These are phyloP conservation scores for Pholiota microspora DNA, from an alignment of 768 basidiomycete genomes.

Conservation along the genomic window DNA sequence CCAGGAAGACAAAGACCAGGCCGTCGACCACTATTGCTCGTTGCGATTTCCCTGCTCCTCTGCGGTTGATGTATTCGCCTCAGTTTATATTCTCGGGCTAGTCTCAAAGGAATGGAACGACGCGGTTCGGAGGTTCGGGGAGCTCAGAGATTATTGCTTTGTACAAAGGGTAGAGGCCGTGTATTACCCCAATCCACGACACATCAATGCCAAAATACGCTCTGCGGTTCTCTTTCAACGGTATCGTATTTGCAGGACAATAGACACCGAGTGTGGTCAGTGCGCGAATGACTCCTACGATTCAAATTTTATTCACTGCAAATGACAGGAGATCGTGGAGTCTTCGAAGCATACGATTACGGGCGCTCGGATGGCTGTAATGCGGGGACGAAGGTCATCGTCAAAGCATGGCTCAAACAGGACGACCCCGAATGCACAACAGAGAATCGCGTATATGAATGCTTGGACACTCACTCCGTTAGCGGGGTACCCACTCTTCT, in stretches of 20 bases:
- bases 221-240: slow-evolving; percentile 20
- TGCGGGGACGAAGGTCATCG: slow-evolving; percentile 18
- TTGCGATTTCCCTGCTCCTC: slow-evolving; percentile 5
- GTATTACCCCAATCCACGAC: slow-evolving; percentile 28
- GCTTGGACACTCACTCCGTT: slow-evolving; percentile 9
- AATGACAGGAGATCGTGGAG: slow-evolving; percentile 21
- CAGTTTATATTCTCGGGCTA: not conserved
- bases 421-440: slow-evolving; percentile 26
- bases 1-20: not conserved
- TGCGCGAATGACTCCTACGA: too few species aligned
- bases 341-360: slow-evolving; percentile 29
- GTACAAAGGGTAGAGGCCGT: slow-evolving; percentile 2
- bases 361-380: slow-evolving; percentile 22
- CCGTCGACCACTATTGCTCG: slow-evolving; percentile 11
- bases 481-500: slow-evolving; percentile 17
- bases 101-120: not conserved
- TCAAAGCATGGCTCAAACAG: slow-evolving; percentile 26
- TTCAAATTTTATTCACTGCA: too few species aligned
- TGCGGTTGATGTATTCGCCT: not conserved
- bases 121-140: not conserved
- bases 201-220: slow-evolving; percentile 29
- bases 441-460: slow-evolving; percentile 22
- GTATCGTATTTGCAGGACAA: slow-evolving; percentile 27
- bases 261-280: slow-evolving; percentile 19
- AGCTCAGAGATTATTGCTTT: not conserved